Conservation (phyloP, 2,329 filamentous ascomycete species). For the Falciphora oryzae region DNA sequence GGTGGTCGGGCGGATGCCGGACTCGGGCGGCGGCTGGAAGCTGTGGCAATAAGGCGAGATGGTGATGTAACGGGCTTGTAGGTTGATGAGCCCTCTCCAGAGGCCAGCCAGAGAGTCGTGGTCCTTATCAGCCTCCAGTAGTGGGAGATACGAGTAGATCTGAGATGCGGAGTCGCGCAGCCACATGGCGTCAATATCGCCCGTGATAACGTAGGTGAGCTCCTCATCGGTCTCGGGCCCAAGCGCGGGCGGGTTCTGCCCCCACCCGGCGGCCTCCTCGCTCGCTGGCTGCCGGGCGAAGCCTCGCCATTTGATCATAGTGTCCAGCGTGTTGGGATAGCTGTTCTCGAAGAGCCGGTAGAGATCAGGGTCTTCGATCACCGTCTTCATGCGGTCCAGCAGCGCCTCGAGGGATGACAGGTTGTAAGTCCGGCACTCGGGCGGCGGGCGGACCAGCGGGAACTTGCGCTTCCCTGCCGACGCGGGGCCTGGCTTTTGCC, state of each 20-base stretch:
- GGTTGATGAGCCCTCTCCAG: constrained; percentile 66
- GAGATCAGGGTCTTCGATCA: constrained; percentile 53
- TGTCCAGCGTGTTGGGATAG: constrained; percentile 77
- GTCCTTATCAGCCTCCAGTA: constrained; percentile 46
- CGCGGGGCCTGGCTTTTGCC: constrained; percentile 20
- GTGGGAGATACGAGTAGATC: constrained; percentile 60
- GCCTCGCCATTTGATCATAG: constrained; percentile 72
- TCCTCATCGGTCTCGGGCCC: constrained; percentile 40
- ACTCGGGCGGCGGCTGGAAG: constrained; percentile 79
- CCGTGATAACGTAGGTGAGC: constrained; percentile 75
- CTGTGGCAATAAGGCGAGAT: constrained; percentile 80
- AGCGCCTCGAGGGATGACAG: constrained; percentile 63
- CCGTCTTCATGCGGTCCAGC: constrained; percentile 40
- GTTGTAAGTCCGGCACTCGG: constrained; percentile 65
- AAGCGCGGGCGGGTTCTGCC: not conserved
- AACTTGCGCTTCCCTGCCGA: constrained; percentile 25
- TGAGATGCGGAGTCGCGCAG: constrained; percentile 76
- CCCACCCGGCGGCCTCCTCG: not conserved
- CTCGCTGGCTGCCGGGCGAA: constrained; percentile 35
- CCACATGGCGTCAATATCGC: constrained; percentile 85
- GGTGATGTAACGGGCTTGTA: constrained; percentile 63
- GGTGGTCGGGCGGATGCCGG: constrained; percentile 51
- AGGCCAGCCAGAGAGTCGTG: constrained; percentile 58
- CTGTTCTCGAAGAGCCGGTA: constrained; percentile 78
- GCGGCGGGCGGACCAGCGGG: constrained; percentile 47